These are phyloP conservation scores for Tetracladium setigerum DNA, from an alignment of 495 filamentous ascomycete species.

Conservation along the genomic window DNA sequence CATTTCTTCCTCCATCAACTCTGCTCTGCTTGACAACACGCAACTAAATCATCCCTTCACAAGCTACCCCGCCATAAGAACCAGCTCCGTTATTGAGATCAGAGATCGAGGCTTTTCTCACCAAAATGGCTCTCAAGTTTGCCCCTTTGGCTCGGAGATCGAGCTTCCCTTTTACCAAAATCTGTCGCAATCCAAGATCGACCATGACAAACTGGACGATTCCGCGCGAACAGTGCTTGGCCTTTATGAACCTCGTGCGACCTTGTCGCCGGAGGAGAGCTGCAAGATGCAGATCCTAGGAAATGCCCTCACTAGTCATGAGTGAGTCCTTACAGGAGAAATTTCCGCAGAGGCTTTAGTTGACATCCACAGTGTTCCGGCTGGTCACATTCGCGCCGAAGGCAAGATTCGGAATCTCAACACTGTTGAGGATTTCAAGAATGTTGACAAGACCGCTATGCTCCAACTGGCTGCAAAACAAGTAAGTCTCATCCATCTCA, in stretches of 20 bases:
- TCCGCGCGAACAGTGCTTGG: slow-evolving; percentile 82
- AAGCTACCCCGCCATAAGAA: background rate
- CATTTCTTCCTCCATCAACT: too few relatives aligned
- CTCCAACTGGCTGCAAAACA: slow-evolving; percentile 67
- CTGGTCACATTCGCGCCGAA: slow-evolving; percentile 71
- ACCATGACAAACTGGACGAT: slow-evolving; percentile 93
- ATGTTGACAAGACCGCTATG: slow-evolving; percentile 61
- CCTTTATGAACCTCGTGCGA: slow-evolving; percentile 73
- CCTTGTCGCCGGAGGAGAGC: slow-evolving; percentile 59
- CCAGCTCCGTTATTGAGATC: background rate
- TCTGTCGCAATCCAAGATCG: slow-evolving; percentile 82
- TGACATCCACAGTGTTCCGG: slow-evolving; percentile 50
- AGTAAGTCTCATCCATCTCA: slow-evolving; percentile 37
- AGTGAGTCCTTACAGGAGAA: slow-evolving; percentile 48
- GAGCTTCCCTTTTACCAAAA: slow-evolving; percentile 91
- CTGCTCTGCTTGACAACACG: too few relatives aligned
- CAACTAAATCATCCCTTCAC: too few relatives aligned
- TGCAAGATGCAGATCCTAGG: slow-evolving; percentile 83
- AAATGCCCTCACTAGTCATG: slow-evolving; percentile 71
- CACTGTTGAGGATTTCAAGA: slow-evolving; percentile 87
- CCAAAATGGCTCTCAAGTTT: slow-evolving; percentile 47
- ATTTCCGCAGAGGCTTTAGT: background rate
- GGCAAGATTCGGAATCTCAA: slow-evolving; percentile 95
- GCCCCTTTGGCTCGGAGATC: slow-evolving; percentile 86
- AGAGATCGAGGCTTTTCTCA: background rate